Percentiles rank a stretch among this genome's conserved stretches.
Evolutionary conservation across 495 filamentous ascomycete genomes (phyloP).

Genomic region (Tuber magnatum): DNA sequence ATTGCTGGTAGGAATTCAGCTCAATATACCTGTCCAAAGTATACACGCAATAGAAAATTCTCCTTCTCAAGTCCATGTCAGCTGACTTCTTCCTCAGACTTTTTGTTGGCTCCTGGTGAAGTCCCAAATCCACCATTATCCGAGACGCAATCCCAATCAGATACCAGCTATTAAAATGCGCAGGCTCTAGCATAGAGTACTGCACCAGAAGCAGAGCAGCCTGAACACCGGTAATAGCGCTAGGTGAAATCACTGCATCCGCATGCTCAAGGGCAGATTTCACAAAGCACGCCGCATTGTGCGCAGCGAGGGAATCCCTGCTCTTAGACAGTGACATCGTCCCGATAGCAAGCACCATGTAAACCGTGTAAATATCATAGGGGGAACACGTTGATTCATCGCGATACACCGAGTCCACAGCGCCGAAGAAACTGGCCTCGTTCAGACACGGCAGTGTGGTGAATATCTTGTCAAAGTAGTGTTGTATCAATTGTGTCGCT

Average conservation of each 20-base stretch:
- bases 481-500: slow-evolving; percentile 60
- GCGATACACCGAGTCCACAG: slow-evolving; percentile 72
- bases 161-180: slow-evolving; percentile 85
- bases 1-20: background rate
- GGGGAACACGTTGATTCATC: slow-evolving; percentile 57
- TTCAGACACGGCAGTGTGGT: slow-evolving; percentile 71
- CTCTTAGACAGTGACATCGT: slow-evolving; percentile 64
- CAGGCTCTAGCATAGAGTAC: slow-evolving; percentile 80
- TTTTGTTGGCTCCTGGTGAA: slow-evolving; percentile 79
- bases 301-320: slow-evolving; percentile 37
- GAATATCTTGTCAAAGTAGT: slow-evolving; percentile 76
- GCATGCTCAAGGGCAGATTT: slow-evolving; percentile 60
- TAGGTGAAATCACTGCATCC: slow-evolving; percentile 73
- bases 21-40: slow-evolving; percentile 66
- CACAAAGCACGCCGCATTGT: slow-evolving; percentile 41
- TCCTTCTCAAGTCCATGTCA: slow-evolving; percentile 65
- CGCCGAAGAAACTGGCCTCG: slow-evolving; percentile 64
- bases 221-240: slow-evolving; percentile 73
- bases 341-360: slow-evolving; percentile 79
- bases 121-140: slow-evolving; percentile 75
- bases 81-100: slow-evolving; percentile 54
- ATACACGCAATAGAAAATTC: slow-evolving; percentile 80
- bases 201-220: slow-evolving; percentile 74
- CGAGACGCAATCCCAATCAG: slow-evolving; percentile 79
- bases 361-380: slow-evolving; percentile 74